Evolutionary conservation across 2,329 filamentous ascomycete species (phyloP).

Genomic region (Chaetothyriales sp.): DNA sequence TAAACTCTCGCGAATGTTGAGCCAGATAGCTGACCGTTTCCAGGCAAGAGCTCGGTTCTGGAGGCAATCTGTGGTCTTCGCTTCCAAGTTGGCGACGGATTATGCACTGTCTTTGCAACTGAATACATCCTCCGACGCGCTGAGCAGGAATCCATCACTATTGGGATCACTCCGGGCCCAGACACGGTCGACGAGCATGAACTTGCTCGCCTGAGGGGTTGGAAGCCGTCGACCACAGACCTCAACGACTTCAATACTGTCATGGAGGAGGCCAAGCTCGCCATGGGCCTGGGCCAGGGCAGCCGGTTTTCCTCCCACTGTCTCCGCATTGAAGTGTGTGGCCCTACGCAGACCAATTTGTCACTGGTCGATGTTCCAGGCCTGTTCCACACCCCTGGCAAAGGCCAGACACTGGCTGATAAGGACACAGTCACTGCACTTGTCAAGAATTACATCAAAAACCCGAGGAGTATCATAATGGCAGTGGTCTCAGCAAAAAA

Average conservation of each 20-base stretch:
- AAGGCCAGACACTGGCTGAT: conserved; percentile 38
- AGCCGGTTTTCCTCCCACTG: conserved; percentile 35
- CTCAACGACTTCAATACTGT: conserved; percentile 32
- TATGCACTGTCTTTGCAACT: conserved; percentile 48
- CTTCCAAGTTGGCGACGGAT: conserved; percentile 40
- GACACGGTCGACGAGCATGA: conserved; percentile 16
- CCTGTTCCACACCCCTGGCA: conserved; percentile 39
- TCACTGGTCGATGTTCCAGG: conserved; percentile 49
- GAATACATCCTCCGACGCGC: conserved; percentile 40
- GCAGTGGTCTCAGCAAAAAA: conserved; percentile 37
- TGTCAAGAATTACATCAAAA: conserved; percentile 38
- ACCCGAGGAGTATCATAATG: conserved; percentile 44
- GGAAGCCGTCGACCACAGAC: conserved; percentile 11
- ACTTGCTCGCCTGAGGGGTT: conserved; percentile 19
- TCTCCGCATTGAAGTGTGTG: conserved; percentile 43
- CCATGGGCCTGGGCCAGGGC: conserved; percentile 33
- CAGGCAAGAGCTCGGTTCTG: conserved; percentile 47
- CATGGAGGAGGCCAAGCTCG: conserved; percentile 37
- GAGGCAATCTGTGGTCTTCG: conserved; percentile 48
- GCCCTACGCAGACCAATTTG: conserved; percentile 43
- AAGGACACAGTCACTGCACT: conserved; percentile 38
- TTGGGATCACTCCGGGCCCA: conserved; percentile 28
- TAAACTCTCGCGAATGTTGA: neutral
- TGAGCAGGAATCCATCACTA: conserved; percentile 23
- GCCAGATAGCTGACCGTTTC: neutral